A percentile compares a stretch with the other conserved stretches of the same genome.
phyloP scores from a whole-genome alignment of 208 protist genomes.

The Acanthamoeba polyphaga region DNA sequence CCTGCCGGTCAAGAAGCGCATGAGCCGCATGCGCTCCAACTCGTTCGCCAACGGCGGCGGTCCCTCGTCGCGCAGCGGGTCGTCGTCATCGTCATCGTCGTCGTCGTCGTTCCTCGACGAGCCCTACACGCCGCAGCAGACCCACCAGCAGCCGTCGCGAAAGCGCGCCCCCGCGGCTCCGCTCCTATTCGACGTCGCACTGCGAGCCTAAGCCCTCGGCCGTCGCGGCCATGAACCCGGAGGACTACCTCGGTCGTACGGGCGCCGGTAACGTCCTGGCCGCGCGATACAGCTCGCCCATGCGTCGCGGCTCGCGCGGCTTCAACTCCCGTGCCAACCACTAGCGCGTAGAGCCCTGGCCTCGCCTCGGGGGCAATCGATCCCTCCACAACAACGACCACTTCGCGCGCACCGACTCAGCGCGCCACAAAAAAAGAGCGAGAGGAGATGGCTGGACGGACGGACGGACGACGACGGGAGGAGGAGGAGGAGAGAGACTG shows the following conservation, averaged over 20 bases:
- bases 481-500: too few species aligned
- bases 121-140: background rate
- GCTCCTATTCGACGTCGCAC: background rate
- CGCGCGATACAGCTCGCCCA: constrained; percentile 36
- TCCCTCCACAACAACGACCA: background rate
- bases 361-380: background rate
- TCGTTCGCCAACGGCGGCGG: background rate
- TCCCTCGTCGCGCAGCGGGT: background rate
- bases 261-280: background rate
- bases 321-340: background rate
- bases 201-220: background rate
- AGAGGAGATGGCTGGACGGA: background rate
- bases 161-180: background rate
- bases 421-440: background rate
- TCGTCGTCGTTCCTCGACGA: background rate
- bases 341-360: background rate
- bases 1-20: constrained; percentile 25
- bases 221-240: constrained; percentile 3
- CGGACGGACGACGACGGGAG: too few species aligned
- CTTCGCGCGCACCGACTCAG: background rate
- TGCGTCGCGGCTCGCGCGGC: background rate
- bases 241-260: constrained; percentile 6
- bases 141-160: background rate
- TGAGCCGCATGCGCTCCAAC: constrained; percentile 23
- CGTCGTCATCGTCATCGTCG: background rate